phyloP scores from a whole-genome alignment of 805 yeast genomes.

The Torulaspora maleeae region DNA sequence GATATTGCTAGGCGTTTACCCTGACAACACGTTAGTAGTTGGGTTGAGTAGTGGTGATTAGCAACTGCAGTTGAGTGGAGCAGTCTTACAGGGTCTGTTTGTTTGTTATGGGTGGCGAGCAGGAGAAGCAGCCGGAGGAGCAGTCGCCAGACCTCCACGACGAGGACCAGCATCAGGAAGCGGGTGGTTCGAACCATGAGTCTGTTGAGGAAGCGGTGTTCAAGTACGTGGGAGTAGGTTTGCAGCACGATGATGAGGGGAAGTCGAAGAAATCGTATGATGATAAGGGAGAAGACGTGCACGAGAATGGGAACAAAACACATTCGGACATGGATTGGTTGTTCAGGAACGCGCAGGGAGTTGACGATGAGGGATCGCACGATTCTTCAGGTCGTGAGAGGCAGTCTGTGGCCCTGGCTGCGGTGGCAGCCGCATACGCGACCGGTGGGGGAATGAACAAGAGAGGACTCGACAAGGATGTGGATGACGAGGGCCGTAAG shows the following conservation, averaged over 20 bases:
- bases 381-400: conserved; percentile 13
- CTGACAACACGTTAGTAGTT: conserved; percentile 15
- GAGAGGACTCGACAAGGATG: conserved; percentile 14
- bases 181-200: conserved; percentile 25
- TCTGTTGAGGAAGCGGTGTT: conserved; percentile 76
- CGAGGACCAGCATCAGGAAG: conserved; percentile 10
- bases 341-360: conserved; percentile 13
- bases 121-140: conserved; percentile 11
- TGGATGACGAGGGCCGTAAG: conserved; percentile 8
- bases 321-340: conserved; percentile 12
- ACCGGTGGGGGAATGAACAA: conserved; percentile 16
- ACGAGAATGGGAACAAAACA: conserved; percentile 7
- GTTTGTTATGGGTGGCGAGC: conserved; percentile 9
- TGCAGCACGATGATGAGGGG: conserved; percentile 37
- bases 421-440: conserved; percentile 34
- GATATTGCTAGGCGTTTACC: conserved; percentile 11
- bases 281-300: conserved; percentile 17
- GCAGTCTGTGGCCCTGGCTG: conserved; percentile 33
- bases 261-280: conserved; percentile 32
- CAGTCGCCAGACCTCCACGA: conserved; percentile 6
- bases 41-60: background rate
- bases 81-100: no score
- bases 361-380: conserved; percentile 8
- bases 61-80: background rate
- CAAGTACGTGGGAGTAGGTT: conserved; percentile 63